Base-by-base conservation (phyloP, 768 basidiomycete genomes). In the Trametes cubensis region DNA sequence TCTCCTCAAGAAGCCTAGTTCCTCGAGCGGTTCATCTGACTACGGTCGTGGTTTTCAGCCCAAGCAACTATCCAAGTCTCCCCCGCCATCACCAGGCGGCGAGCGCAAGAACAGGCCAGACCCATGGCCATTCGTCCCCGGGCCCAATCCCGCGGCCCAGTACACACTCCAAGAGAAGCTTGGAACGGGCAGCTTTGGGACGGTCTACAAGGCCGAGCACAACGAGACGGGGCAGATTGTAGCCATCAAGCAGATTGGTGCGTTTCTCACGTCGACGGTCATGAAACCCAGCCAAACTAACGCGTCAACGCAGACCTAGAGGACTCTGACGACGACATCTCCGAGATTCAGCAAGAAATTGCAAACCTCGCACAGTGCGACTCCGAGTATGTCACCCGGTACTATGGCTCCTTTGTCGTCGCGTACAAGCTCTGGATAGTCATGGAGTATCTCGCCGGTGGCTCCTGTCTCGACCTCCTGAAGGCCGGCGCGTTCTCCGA, bases 361-460 rank as follows among this genome's bases (percentile, higher is more conserved):
- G 92, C 95, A 20, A 97, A 92, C 74, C 83, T 99, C 28, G 93
- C 95, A 0, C 92, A 92, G 67, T 96, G 95, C 78, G 94, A 95
- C 73, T 98, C 95, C 5, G 94, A 95, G 77, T 94, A 93, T 74
- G 93, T 99, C 55, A 98, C 97, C 44, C 83, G 90, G 48, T 98
- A 98, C 74, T 98, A 97, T 70, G 95, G 94, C 47, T 95, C 94
- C 50, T 99, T 99, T 75, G 94, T 99, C 56, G 88, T 94, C 66
- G 87, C 91, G 39, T 98, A 96, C 81, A 96, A 98, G 75, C 81
- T 99, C 23, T 99, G 97, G 97, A 99, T 99, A 71, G 79, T 99
- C 70, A 98, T 99, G 97, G 97, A 99, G 76, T 99, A 94, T 76
- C 88, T 98, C 56, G 95, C 94, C 0, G 97, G 97, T 45, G 97